Evolutionary conservation across 768 basidiomycete genomes (phyloP).

Genomic region (Candolleomyces aberdarensis): DNA sequence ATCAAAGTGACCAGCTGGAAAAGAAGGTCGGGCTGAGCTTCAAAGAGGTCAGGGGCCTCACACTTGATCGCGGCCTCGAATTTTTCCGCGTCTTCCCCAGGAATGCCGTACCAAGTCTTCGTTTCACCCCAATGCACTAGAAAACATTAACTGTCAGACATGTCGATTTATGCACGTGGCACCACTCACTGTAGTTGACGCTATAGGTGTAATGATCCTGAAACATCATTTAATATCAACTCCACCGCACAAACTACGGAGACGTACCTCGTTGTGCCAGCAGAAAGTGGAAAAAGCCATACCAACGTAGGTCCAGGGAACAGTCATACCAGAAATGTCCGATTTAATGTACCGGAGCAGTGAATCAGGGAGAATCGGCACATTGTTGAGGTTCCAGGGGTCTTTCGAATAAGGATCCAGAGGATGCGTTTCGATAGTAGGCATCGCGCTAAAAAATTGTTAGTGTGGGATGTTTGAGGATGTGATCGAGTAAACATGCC

Average conservation of each 20-base stretch:
- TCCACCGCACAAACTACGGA: neutral
- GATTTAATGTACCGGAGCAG: constrained; percentile 96
- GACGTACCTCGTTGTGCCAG: constrained; percentile 94
- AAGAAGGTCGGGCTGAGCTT: constrained; percentile 93
- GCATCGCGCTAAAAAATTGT: constrained; percentile 71
- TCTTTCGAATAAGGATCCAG: constrained; percentile 83
- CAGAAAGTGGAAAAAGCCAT: constrained; percentile 99
- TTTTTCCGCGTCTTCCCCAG: constrained; percentile 91
- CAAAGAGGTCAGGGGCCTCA: constrained; percentile 97
- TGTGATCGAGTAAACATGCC: constrained; percentile 45
- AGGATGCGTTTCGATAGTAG: constrained; percentile 92
- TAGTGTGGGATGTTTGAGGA: neutral
- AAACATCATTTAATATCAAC: neutral
- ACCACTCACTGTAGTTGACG: constrained; percentile 80
- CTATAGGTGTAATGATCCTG: constrained; percentile 98
- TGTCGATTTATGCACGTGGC: constrained; percentile 11
- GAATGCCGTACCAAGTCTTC: constrained; percentile 99
- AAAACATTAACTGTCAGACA: constrained; percentile 16
- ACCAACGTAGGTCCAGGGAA: constrained; percentile 98
- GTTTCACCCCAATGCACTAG: constrained; percentile 99
- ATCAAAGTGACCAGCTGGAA: constrained; percentile 98
- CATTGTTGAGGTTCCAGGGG: constrained; percentile 97
- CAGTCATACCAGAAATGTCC: constrained; percentile 99
- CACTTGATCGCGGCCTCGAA: constrained; percentile 94
- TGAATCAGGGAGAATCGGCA: constrained; percentile 90